Percentiles rank a stretch among this genome's conserved stretches.
Conservation (phyloP, 2,329 filamentous ascomycete genomes). For the Rhexocercosporidium sp. region DNA sequence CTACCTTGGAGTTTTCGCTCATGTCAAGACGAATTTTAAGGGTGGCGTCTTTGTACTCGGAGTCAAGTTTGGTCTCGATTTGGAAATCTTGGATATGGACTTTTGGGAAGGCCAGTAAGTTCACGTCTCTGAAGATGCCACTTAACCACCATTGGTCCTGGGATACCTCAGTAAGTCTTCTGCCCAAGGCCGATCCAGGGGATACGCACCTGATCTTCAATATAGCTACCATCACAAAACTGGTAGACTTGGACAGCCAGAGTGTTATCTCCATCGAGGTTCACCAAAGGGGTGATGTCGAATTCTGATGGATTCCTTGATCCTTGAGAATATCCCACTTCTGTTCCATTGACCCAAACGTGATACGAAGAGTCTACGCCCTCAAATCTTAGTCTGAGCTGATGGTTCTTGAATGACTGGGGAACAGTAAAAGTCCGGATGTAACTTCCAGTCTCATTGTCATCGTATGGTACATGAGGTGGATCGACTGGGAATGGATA, state of each 20-base stretch:
- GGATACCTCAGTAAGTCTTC: not conserved
- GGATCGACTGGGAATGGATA: slow-evolving; percentile 60
- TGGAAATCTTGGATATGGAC: slow-evolving; percentile 55
- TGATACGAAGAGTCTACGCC: slow-evolving; percentile 63
- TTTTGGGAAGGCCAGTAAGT: slow-evolving; percentile 54
- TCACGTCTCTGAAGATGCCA: slow-evolving; percentile 60
- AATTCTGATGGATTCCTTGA: slow-evolving; percentile 63
- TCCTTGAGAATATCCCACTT: slow-evolving; percentile 62
- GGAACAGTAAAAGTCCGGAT: slow-evolving; percentile 54
- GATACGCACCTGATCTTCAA: slow-evolving; percentile 52
- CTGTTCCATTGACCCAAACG: slow-evolving; percentile 59
- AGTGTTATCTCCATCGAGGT: slow-evolving; percentile 30
- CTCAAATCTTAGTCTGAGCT: slow-evolving; percentile 59
- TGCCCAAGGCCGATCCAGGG: not conserved
- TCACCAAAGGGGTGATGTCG: slow-evolving; percentile 54
- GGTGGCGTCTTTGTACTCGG: slow-evolving; percentile 54
- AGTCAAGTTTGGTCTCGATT: slow-evolving; percentile 59
- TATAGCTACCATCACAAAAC: slow-evolving; percentile 61
- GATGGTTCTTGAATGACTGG: slow-evolving; percentile 44
- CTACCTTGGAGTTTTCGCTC: slow-evolving; percentile 42
- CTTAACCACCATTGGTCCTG: slow-evolving; percentile 59
- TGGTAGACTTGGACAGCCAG: slow-evolving; percentile 60
- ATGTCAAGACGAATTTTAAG: slow-evolving; percentile 56
- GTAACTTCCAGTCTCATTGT: slow-evolving; percentile 61
- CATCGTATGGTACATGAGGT: slow-evolving; percentile 54